These are phyloP conservation scores for Phytophthora gonapodyides DNA, from an alignment of 352 stramenopile genomes.

Conservation along the genomic window DNA sequence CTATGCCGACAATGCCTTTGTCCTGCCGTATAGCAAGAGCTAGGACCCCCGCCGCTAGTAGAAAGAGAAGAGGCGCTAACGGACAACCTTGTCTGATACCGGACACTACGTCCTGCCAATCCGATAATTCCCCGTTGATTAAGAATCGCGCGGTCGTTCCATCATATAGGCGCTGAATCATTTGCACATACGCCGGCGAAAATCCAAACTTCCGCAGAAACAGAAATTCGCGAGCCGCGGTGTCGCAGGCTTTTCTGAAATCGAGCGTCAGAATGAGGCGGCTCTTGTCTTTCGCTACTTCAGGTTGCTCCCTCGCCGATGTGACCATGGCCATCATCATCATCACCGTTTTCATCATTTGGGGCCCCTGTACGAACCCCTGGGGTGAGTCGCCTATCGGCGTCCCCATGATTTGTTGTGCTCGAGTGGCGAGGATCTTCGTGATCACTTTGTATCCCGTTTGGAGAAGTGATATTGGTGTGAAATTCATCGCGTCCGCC, in stretches of 20 bases:
- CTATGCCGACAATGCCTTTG: neutral
- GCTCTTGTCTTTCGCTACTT: neutral
- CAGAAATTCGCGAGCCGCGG: too few relatives aligned
- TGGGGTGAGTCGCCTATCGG: conserved; percentile 1
- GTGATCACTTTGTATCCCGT: neutral
- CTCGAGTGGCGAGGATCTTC: neutral
- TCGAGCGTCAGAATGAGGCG: neutral
- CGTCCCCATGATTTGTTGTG: neutral
- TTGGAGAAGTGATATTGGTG: neutral
- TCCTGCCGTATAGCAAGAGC: too few relatives aligned
- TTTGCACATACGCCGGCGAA: rapidly evolving
- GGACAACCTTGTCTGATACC: neutral
- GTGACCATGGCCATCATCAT: neutral
- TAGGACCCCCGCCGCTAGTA: too few relatives aligned
- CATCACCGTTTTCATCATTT: conserved; percentile 1
- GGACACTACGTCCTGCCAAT: neutral
- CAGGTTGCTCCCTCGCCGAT: neutral
- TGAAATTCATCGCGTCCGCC: conserved; percentile 5
- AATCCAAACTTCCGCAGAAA: too few relatives aligned
- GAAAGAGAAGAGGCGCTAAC: too few relatives aligned
- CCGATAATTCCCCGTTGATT: neutral
- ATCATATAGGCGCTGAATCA: too few relatives aligned
- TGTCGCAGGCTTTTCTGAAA: too few relatives aligned
- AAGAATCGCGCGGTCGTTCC: too few relatives aligned
- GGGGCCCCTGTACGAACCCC: neutral